Evolutionary conservation across 805 yeast species (phyloP), one percentile per base, ranked within the genome.

Genomic region (Tetrapisispora fleetii): DNA sequence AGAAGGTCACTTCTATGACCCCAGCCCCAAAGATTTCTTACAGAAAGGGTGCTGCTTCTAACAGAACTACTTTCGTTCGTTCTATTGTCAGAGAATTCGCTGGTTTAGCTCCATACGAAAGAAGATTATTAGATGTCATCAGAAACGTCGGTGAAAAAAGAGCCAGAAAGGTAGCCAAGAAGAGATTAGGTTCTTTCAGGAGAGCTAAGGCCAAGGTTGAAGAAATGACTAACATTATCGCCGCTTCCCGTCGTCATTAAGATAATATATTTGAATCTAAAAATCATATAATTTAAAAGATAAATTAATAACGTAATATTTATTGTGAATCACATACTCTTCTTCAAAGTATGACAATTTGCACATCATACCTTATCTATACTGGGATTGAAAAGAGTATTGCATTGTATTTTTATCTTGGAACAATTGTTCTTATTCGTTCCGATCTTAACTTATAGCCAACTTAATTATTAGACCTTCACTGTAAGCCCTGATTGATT

Each of bases 91-190:
- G 83, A 73, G 99, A 93, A 80, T 97, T 93, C 67, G 78, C 95
- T 65, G 99, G 99, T 74, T 82, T 93, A 72, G 96, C 99, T 62
- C 99, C 99, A 78, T 93, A 93, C 77, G 99, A 93, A 81, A 90
- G 96, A 83, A 90, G 99, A 80, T 83, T 93, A 74, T 85, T 95
- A 70, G 99, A 93, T 80, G 83, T 93, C 79, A 82, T 93, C 85
- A 93, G 99, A 84, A 93, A 95, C 81, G 90, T 96, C 74, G 96
- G 96, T 83, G 99, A 93, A 80, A 93, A 93, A 95, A 93, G 98
- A 82, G 99, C 99, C 65, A 87, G 93, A 88, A 93, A 93, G 89
- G 89, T 93, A 72, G 97, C 98, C 64, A 93, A 93, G 93, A 93
- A 87, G 95, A 91, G 93, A 87, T 87, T 93, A 72, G 99, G 99